A percentile compares a stretch with the other conserved stretches of the same genome.
These are phyloP conservation scores for Fusarium sp. DNA, from an alignment of 2,329 filamentous ascomycete species.

Conservation along the genomic window DNA sequence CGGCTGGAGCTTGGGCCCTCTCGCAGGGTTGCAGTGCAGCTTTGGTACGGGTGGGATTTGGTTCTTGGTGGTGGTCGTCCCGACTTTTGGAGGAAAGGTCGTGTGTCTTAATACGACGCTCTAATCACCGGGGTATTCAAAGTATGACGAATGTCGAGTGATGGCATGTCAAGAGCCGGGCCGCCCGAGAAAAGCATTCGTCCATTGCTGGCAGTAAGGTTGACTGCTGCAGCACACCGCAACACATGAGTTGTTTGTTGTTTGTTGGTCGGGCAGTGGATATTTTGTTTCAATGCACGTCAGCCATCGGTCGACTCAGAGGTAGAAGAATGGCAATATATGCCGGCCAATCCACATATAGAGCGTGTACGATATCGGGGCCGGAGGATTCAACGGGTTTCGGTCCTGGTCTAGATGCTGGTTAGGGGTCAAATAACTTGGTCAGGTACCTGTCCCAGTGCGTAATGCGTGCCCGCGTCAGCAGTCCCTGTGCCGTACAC, in stretches of 20 bases:
- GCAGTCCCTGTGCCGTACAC: slow-evolving; percentile 33
- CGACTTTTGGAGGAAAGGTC: slow-evolving; percentile 16
- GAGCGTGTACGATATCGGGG: slow-evolving; percentile 14
- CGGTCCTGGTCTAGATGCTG: slow-evolving; percentile 19
- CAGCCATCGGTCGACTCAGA: slow-evolving; percentile 1
- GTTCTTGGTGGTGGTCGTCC: slow-evolving; percentile 29
- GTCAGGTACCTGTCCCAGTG: slow-evolving; percentile 18
- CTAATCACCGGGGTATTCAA: slow-evolving; percentile 29
- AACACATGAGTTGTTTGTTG: neutral
- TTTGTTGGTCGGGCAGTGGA: slow-evolving; percentile 15
- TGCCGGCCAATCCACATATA: slow-evolving; percentile 9
- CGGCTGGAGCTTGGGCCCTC: slow-evolving; percentile 29
- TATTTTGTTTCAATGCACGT: slow-evolving; percentile 8
- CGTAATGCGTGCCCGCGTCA: slow-evolving; percentile 24
- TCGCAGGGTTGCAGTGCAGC: slow-evolving; percentile 29
- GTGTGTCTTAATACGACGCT: slow-evolving; percentile 34
- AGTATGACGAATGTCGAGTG: slow-evolving; percentile 11
- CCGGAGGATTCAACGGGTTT: slow-evolving; percentile 7
- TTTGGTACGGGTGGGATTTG: slow-evolving; percentile 28
- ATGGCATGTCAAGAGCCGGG: slow-evolving; percentile 13
- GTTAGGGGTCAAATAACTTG: slow-evolving; percentile 4
- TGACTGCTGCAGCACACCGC: slow-evolving; percentile 1
- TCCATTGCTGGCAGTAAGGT: slow-evolving; percentile 1
- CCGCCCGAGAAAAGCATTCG: neutral
- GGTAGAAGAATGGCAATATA: slow-evolving; percentile 10